These are phyloP conservation scores for Cardamine chenopodiifolia DNA, from an alignment of 345 rosid genomes.

Conservation along the genomic window DNA sequence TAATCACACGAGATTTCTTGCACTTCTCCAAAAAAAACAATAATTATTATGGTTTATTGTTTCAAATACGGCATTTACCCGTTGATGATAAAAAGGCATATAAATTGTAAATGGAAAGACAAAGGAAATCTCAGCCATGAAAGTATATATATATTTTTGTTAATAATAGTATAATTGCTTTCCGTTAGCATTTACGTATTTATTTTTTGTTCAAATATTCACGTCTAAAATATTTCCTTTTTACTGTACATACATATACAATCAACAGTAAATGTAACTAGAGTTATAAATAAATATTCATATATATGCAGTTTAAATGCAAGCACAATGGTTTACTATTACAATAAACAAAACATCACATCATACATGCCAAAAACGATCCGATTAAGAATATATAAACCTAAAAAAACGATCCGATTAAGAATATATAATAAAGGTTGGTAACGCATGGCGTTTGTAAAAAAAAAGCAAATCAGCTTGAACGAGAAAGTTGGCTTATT, in stretches of 20 bases:
- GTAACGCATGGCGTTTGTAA: slow-evolving; percentile 25
- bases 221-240: background rate
- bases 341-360: no score
- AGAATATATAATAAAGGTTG: background rate
- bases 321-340: background rate
- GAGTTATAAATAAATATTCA: background rate
- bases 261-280: background rate
- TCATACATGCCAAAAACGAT: no score
- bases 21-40: no score
- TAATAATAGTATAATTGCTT: background rate
- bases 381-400: no score
- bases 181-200: background rate
- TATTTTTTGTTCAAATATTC: no score
- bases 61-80: no score
- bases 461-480: slow-evolving; percentile 5
- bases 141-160: no score
- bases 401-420: no score
- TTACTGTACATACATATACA: background rate
- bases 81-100: no score
- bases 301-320: background rate
- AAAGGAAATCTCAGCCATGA: background rate
- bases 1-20: no score
- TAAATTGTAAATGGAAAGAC: no score
- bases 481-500: slow-evolving; percentile 18
- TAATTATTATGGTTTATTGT: no score